These are phyloP conservation scores for Arthrobotrys sphaeroides DNA, from an alignment of 2,329 filamentous ascomycete species.

Conservation along the genomic window DNA sequence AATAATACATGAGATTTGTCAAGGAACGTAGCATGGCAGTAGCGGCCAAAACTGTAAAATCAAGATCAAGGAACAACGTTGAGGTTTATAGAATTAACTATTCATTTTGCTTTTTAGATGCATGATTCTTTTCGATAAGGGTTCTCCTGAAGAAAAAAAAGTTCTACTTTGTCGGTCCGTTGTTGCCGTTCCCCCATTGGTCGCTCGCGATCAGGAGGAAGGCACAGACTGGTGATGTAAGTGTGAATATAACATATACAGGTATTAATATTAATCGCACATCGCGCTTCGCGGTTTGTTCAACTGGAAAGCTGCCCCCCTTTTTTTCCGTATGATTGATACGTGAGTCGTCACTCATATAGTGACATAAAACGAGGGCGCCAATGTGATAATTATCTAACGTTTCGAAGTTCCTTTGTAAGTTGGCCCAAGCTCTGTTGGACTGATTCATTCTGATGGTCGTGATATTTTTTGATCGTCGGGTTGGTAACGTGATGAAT, in stretches of 20 bases:
- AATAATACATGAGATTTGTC: conserved; percentile 49
- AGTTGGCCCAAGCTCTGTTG: neutral
- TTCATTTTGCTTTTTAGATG: conserved; percentile 34
- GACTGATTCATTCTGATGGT: neutral
- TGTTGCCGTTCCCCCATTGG: conserved; percentile 40
- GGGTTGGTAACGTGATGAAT: conserved; percentile 5
- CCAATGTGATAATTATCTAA: conserved; percentile 7
- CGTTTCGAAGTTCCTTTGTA: neutral
- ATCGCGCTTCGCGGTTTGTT: neutral
- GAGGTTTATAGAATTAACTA: too few species aligned
- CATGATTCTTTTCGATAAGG: conserved; percentile 21
- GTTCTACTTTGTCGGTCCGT: conserved; percentile 30
- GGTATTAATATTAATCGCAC: too few species aligned
- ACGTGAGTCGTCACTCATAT: conserved; percentile 8
- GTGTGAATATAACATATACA: too few species aligned
- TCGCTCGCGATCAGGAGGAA: neutral
- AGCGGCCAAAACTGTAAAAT: conserved; percentile 21
- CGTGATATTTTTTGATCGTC: conserved; percentile 8
- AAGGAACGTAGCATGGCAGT: neutral
- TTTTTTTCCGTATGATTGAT: conserved; percentile 14
- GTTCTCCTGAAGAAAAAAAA: neutral
- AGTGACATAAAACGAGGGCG: conserved; percentile 5
- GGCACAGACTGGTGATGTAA: neutral
- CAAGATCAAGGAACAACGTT: conserved; percentile 22
- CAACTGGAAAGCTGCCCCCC: conserved; percentile 1